These are phyloP conservation scores for Hibiscus trionum DNA, from an alignment of 345 rosid genomes.

Conservation along the genomic window DNA sequence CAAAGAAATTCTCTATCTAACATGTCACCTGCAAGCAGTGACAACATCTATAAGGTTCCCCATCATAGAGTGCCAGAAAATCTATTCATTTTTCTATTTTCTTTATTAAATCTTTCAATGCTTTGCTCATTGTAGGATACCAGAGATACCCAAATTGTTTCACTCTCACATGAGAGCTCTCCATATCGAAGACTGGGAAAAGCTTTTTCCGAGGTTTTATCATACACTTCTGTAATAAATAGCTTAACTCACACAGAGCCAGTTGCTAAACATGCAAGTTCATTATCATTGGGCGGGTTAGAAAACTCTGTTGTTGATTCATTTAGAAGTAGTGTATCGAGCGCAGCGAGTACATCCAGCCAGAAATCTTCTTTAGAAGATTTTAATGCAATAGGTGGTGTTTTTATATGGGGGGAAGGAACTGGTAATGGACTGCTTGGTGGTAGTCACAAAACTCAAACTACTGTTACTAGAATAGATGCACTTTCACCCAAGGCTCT, in stretches of 20 bases:
- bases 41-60: conserved; percentile 34
- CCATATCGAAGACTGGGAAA: conserved; percentile 35
- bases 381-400: not conserved
- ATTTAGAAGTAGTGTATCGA: not conserved
- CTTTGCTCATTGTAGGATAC: conserved; percentile 26
- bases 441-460: not conserved
- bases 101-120: conserved; percentile 7
- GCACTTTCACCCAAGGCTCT: conserved; percentile 1
- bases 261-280: conserved; percentile 25
- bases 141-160: conserved; percentile 17
- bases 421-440: not conserved
- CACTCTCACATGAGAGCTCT: conserved; percentile 23
- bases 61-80: not conserved
- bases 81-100: conserved; percentile 6
- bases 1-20: conserved; percentile 38
- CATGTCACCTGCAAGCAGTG: conserved; percentile 32
- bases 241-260: conserved; percentile 34
- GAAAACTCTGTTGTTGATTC: conserved; percentile 19
- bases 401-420: conserved; percentile 4
- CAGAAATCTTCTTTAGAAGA: not conserved
- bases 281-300: conserved; percentile 26
- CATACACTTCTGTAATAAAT: conserved; percentile 38
- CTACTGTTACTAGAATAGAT: not conserved
- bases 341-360: not conserved
- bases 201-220: conserved; percentile 50